A percentile compares a stretch with the other conserved stretches of the same genome.
Evolutionary conservation across 2,329 filamentous ascomycete species (phyloP).

Genomic region (Xylaria multiplex): DNA sequence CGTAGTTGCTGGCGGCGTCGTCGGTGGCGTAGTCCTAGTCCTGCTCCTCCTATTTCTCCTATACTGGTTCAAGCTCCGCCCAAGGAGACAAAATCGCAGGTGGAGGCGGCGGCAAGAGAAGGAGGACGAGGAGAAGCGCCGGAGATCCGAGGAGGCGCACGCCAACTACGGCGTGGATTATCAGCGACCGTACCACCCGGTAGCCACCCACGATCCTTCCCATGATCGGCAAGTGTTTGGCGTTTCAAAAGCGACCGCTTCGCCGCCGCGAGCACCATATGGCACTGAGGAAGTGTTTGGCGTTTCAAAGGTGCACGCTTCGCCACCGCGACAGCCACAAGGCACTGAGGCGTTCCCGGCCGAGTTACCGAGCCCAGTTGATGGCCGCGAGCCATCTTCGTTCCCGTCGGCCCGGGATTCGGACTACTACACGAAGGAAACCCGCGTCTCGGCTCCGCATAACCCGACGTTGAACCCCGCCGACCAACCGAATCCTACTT

Average conservation of each 20-base stretch:
- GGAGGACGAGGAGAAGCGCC: constrained; percentile 5
- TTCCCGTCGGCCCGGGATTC: background rate
- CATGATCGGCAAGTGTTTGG: constrained; percentile 8
- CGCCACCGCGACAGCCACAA: background rate
- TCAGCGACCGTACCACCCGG: constrained; percentile 5
- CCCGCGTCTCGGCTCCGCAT: background rate
- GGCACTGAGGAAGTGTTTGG: background rate
- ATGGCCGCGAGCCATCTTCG: constrained; percentile 20
- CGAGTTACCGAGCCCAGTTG: constrained; percentile 30
- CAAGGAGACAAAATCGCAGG: constrained; percentile 17
- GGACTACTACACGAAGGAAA: background rate
- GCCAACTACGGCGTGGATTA: background rate
- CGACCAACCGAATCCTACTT: constrained; percentile 21
- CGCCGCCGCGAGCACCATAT: background rate
- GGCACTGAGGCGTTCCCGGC: constrained; percentile 13
- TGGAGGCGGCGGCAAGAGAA: constrained; percentile 11
- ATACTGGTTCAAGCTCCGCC: constrained; percentile 32
- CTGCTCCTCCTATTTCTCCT: constrained; percentile 25
- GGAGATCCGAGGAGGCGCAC: background rate
- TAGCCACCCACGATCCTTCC: constrained; percentile 9
- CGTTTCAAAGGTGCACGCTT: background rate
- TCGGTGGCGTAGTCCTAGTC: constrained; percentile 27
- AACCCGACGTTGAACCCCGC: constrained; percentile 17
- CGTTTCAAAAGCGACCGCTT: background rate
- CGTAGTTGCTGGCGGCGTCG: constrained; percentile 29